These are phyloP conservation scores for Taphrina populina DNA, from an alignment of 1,139 yeast species.

Conservation along the genomic window DNA sequence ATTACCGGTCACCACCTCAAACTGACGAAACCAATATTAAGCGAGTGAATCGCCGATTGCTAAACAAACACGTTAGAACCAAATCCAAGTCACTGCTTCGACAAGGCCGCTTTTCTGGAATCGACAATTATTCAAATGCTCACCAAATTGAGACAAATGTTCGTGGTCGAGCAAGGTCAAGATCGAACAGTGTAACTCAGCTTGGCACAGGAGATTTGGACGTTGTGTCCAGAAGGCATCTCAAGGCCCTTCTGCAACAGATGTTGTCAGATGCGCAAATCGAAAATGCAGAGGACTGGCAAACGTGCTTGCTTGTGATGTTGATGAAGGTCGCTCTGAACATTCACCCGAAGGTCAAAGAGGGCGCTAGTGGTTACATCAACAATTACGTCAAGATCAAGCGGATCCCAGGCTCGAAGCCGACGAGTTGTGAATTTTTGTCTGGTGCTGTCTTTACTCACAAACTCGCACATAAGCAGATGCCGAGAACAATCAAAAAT, in stretches of 20 bases:
- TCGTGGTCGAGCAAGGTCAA: slow-evolving; percentile 19
- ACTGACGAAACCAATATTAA: neutral
- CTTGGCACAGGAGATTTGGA: slow-evolving; percentile 44
- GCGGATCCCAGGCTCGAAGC: slow-evolving; percentile 70
- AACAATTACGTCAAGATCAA: slow-evolving; percentile 85
- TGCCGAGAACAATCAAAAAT: slow-evolving; percentile 62
- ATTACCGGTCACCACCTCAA: neutral
- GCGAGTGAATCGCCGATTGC: neutral
- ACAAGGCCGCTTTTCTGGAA: neutral
- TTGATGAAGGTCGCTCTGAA: slow-evolving; percentile 51
- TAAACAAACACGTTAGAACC: slow-evolving; percentile 8
- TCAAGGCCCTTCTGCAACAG: slow-evolving; percentile 56
- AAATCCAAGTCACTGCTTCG: slow-evolving; percentile 20
- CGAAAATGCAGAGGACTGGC: slow-evolving; percentile 63
- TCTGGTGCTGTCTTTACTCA: slow-evolving; percentile 87
- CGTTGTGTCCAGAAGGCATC: slow-evolving; percentile 49
- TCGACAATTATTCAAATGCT: neutral
- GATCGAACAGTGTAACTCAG: slow-evolving; percentile 20
- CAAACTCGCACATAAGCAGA: slow-evolving; percentile 72
- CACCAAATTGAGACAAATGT: neutral
- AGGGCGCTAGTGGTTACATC: slow-evolving; percentile 76
- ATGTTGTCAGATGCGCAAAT: slow-evolving; percentile 49
- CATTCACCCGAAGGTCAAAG: slow-evolving; percentile 57
- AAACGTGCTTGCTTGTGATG: slow-evolving; percentile 51
- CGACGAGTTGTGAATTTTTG: slow-evolving; percentile 59